phyloP scores from a whole-genome alignment of 2,329 filamentous ascomycete species.

The Dryadomyces quercus-mongolicae region DNA sequence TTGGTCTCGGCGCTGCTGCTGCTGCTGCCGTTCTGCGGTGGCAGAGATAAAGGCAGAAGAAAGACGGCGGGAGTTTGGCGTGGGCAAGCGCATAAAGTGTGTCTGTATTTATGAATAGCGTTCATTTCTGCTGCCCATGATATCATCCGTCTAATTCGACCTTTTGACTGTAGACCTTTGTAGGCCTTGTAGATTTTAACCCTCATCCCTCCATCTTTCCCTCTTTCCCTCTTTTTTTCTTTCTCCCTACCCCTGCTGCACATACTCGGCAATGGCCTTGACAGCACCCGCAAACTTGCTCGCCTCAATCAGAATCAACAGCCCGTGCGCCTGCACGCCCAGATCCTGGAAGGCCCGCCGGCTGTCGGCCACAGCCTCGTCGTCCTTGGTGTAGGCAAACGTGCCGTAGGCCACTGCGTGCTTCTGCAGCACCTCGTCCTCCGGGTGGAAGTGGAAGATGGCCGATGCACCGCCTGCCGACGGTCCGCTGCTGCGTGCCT shows the following conservation, averaged over 20 bases:
- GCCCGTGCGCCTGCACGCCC: slow-evolving; percentile 73
- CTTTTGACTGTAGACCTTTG: too few species aligned
- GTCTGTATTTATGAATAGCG: too few species aligned
- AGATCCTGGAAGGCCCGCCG: slow-evolving; percentile 91
- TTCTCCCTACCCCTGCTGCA: slow-evolving; percentile 21
- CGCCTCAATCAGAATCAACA: slow-evolving; percentile 78
- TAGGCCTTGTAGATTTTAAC: too few species aligned
- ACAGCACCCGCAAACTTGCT: slow-evolving; percentile 64
- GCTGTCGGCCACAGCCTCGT: slow-evolving; percentile 73
- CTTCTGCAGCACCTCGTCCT: slow-evolving; percentile 80
- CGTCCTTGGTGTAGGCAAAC: slow-evolving; percentile 70
- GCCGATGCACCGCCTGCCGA: slow-evolving; percentile 28
- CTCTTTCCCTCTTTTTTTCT: too few species aligned
- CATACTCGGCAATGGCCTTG: slow-evolving; percentile 62
- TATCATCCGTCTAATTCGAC: too few species aligned
- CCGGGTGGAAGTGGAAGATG: slow-evolving; percentile 85
- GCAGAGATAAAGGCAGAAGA: not conserved
- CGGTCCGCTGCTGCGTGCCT: slow-evolving; percentile 30
- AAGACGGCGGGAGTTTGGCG: too few species aligned
- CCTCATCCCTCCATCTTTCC: too few species aligned
- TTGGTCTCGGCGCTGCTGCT: not conserved
- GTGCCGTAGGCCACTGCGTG: slow-evolving; percentile 58
- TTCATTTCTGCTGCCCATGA: too few species aligned
- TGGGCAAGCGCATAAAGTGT: too few species aligned
- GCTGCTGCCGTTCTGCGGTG: slow-evolving; percentile 6